These are phyloP conservation scores for Arachnomyces sp. DNA, from an alignment of 2,329 filamentous ascomycete genomes.

Conservation along the genomic window DNA sequence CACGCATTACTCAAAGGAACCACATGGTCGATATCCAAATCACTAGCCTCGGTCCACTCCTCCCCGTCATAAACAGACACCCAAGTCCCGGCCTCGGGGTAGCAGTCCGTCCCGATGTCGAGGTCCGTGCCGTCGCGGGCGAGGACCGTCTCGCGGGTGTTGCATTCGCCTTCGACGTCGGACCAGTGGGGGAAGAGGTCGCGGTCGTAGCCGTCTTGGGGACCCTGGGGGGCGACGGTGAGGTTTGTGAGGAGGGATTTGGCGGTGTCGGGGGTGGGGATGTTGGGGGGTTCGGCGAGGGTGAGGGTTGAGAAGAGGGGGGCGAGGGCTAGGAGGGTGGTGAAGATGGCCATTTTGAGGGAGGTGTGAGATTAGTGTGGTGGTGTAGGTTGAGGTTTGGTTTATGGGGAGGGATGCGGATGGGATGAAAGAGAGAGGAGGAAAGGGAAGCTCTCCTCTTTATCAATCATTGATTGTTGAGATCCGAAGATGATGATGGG, in stretches of 20 bases:
- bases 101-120: conserved; percentile 50
- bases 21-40: conserved; percentile 77
- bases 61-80: conserved; percentile 64
- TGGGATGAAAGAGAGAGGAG: background rate
- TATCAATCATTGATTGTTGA: no score
- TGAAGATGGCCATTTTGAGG: conserved; percentile 2
- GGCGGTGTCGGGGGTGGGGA: conserved; percentile 53
- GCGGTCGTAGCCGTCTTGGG: conserved; percentile 53
- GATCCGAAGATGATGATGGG: no score
- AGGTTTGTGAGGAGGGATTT: conserved; percentile 50
- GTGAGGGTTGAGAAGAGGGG: conserved; percentile 13
- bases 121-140: conserved; percentile 64
- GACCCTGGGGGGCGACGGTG: conserved; percentile 48
- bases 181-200: conserved; percentile 65
- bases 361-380: conserved; percentile 8
- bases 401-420: no score
- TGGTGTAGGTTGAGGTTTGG: background rate
- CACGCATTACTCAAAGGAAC: conserved; percentile 74
- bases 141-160: conserved; percentile 64
- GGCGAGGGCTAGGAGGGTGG: conserved; percentile 15
- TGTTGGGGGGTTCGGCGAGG: conserved; percentile 47
- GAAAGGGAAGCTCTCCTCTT: no score
- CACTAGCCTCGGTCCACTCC: conserved; percentile 57
- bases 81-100: conserved; percentile 60
- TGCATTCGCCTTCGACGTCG: conserved; percentile 57